These are phyloP conservation scores for Thuja plicata DNA, from an alignment of 83 land plant species.

Conservation along the genomic window DNA sequence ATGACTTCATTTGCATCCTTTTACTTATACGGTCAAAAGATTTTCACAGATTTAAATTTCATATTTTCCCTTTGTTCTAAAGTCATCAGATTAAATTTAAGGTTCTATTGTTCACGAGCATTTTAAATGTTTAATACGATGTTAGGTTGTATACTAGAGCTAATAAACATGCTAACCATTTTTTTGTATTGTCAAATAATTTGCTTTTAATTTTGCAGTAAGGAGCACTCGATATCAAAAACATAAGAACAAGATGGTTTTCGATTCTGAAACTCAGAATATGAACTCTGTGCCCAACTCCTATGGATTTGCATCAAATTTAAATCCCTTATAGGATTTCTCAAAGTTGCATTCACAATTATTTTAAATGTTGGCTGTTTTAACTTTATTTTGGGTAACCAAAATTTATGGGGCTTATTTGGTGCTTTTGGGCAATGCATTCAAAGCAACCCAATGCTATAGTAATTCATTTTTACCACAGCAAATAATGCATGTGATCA, in stretches of 20 bases:
- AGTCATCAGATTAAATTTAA: not conserved
- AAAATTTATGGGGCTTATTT: not conserved
- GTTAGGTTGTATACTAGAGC: not conserved
- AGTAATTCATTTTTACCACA: not conserved
- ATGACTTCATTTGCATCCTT: not conserved
- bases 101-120: not conserved
- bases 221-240: conserved; percentile 58
- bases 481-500: not conserved
- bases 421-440: not conserved
- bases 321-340: conserved; percentile 20
- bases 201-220: conserved; percentile 36
- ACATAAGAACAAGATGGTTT: conserved; percentile 55
- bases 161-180: not conserved
- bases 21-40: not conserved
- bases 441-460: not conserved
- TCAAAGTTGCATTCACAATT: not conserved
- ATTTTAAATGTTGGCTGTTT: not conserved
- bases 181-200: not conserved
- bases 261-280: conserved; percentile 52
- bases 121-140: not conserved
- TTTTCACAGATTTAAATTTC: not conserved
- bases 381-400: not conserved
- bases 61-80: not conserved
- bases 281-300: conserved; percentile 6
- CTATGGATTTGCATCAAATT: conserved; percentile 21